These are phyloP conservation scores for Phyllachora maydis DNA, from an alignment of 2,329 filamentous ascomycete genomes.

Conservation along the genomic window DNA sequence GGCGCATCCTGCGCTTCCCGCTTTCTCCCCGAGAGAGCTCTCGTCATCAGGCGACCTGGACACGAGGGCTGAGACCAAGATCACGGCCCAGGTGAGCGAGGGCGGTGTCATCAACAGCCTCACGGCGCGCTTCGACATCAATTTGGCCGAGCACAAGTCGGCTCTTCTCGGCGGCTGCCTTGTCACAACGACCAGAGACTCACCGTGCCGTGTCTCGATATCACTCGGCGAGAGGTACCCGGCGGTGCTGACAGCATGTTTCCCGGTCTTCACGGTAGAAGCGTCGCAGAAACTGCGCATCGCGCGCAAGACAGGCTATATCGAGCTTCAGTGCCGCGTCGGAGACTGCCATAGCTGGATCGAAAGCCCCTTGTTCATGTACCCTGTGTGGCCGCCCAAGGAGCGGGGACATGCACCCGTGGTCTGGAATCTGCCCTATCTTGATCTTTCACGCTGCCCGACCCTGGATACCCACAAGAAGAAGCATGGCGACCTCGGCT, in stretches of 20 bases:
- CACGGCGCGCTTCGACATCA: slow-evolving; percentile 17
- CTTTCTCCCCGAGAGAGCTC: neutral
- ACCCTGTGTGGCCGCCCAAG: slow-evolving; percentile 11
- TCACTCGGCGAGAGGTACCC: no score
- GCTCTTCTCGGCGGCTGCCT: no score
- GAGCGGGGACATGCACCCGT: slow-evolving; percentile 14
- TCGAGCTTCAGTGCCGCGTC: no score
- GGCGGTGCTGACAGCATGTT: slow-evolving; percentile 14
- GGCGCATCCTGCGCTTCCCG: slow-evolving; percentile 6
- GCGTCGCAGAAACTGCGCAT: slow-evolving; percentile 16
- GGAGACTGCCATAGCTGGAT: no score
- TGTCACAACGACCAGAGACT: no score
- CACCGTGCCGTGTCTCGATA: no score
- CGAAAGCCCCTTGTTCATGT: slow-evolving; percentile 16
- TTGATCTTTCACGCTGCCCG: slow-evolving; percentile 23
- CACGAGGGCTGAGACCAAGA: slow-evolving; percentile 10
- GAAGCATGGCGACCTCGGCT: slow-evolving; percentile 12
- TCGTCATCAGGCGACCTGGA: no score
- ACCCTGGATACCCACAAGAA: slow-evolving; percentile 17
- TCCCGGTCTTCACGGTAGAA: slow-evolving; percentile 17
- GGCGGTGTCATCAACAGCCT: no score
- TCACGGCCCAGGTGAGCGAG: no score
- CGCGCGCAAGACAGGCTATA: slow-evolving; percentile 19
- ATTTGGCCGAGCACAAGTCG: slow-evolving; percentile 11
- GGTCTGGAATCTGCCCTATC: slow-evolving; percentile 15